Conservation (phyloP, 2,329 filamentous ascomycete species). For the Fusarium globosum region DNA sequence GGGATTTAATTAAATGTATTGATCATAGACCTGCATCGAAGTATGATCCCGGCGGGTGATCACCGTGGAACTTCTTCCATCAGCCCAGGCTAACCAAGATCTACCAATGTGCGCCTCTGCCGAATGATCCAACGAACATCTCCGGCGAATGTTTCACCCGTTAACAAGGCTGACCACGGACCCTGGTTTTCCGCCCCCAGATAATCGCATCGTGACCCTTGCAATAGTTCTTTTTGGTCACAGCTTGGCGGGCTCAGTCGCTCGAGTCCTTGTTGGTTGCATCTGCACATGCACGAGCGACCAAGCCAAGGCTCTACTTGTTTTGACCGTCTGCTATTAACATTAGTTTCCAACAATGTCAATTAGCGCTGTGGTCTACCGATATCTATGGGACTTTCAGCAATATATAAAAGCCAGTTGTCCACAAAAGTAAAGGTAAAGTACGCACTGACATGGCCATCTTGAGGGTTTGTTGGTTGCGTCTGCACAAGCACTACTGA, state of each 20-base stretch:
- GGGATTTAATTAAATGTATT: background rate
- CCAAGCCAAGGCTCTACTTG: background rate
- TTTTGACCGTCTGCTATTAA: background rate
- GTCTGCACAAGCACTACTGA: too few species aligned
- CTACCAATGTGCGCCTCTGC: background rate
- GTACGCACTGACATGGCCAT: too few species aligned
- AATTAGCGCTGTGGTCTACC: too few species aligned
- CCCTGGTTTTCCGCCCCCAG: background rate
- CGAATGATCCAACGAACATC: background rate
- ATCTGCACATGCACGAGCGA: background rate
- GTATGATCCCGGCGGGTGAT: background rate
- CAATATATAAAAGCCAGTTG: too few species aligned
- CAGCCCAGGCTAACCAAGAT: background rate
- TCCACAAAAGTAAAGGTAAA: too few species aligned
- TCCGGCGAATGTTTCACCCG: background rate
- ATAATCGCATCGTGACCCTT: background rate
- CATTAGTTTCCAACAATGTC: too few species aligned
- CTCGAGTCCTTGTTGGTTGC: background rate
- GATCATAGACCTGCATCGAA: fast-evolving
- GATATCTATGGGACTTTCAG: too few species aligned
- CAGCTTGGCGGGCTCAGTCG: too few species aligned
- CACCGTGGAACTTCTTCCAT: background rate
- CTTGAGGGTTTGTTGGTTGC: too few species aligned
- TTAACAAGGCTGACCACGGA: background rate
- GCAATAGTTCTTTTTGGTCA: background rate